phyloP scores from a whole-genome alignment of 352 stramenopile genomes.

The Phytopythium montanum region DNA sequence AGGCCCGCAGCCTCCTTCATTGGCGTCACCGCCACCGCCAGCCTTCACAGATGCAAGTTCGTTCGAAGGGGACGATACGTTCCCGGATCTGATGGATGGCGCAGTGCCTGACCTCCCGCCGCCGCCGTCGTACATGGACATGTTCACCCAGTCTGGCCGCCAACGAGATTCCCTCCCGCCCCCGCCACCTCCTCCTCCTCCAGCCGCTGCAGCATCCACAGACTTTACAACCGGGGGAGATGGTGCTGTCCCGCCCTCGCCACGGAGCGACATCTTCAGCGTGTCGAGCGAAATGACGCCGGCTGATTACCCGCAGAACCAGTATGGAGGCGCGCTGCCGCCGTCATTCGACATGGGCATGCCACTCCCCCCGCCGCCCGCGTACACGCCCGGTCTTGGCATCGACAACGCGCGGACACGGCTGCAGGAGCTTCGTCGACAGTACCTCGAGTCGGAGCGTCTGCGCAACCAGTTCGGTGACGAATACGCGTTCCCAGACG shows the following conservation, averaged over 20 bases:
- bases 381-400: conserved; percentile 15
- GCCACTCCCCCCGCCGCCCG: conserved; percentile 17
- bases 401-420: conserved; percentile 17
- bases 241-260: not conserved
- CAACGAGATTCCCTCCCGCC: not conserved
- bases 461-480: conserved; percentile 39
- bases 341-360: conserved; percentile 13
- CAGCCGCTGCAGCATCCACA: not conserved
- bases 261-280: conserved; percentile 8
- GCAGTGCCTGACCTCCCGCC: conserved; percentile 20
- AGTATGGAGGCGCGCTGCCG: conserved; percentile 1
- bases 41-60: conserved; percentile 11
- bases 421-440: conserved; percentile 50
- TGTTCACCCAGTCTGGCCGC: conserved; percentile 44
- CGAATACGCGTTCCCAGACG: conserved; percentile 68
- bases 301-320: conserved; percentile 1
- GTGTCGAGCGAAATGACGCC: conserved; percentile 8
- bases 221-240: not conserved
- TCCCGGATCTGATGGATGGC: not conserved
- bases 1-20: not conserved
- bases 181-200: conserved; percentile 7
- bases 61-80: not conserved
- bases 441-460: conserved; percentile 72
- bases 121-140: conserved; percentile 48
- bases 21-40: conserved; percentile 14